Base-by-base conservation (phyloP, 495 filamentous ascomycete genomes). In the Amorphotheca resinae region DNA sequence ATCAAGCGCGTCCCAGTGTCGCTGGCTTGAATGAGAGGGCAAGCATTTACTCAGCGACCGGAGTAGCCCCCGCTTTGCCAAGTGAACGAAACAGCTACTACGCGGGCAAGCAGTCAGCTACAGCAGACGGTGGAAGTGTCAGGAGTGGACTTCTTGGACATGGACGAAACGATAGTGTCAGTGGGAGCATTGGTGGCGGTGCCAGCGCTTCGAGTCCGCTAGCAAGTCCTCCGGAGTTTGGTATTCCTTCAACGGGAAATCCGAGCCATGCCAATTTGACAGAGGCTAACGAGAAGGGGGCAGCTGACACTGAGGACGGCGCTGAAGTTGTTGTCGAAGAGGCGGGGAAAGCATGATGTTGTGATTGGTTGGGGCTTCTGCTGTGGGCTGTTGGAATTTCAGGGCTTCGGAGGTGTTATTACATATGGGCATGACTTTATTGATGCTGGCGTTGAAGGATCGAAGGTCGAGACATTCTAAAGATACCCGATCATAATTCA, bases 31-130 rank as follows among this genome's bases (percentile, higher is more conserved):
- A 76, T 23, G 86, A 95, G 61, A 73, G 87, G 17, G 77, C 82
- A 15, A 93, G 87, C 59, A 79, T 95, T 22, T 91, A 95, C 60
- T 89, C 83, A 0, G 72, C 78, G 1, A 82, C 83, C 4, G 84
- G 86, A 1, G 72, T 83, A 12, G 66, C 72, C 2, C 74, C 77
- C 1, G 67, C 75, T 7, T 53, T 80, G 21, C 64, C 65, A 9
- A 82, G 82, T 39, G 87, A 94, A 53, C 68, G 87, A 22, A 84
- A 80, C 53, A 91, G 84, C 60, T 77, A 84, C 48, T 84, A 93
- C 54, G 72, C 83, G 8, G 65, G 65, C 30, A 85, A 86, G 58
- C 79, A 79, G 59, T 68, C 59, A 38, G 53, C 55, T 42, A 51
- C 63, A 2, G 77, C 73, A n/a, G 87, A 93, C 50, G 82, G 75